These are phyloP conservation scores for Zygoascus hellenicus DNA, from an alignment of 1,139 yeast genomes.

Conservation along the genomic window DNA sequence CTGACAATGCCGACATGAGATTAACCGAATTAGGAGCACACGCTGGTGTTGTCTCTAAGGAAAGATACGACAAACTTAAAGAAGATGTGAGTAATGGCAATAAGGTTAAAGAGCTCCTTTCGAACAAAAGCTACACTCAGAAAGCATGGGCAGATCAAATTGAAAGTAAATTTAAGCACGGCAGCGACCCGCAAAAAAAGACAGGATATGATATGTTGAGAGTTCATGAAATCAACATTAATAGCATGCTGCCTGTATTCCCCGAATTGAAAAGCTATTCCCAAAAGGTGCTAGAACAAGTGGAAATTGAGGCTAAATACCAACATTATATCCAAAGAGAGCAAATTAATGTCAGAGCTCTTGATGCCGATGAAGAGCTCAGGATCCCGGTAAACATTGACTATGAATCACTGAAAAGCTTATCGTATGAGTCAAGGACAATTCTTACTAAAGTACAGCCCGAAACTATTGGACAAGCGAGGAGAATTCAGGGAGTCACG, in stretches of 20 bases:
- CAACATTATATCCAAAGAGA: conserved; percentile 77
- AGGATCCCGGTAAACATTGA: conserved; percentile 59
- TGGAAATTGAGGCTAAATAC: conserved; percentile 76
- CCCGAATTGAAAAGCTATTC: conserved; percentile 41
- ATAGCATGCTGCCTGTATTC: conserved; percentile 30
- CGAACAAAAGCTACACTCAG: conserved; percentile 39
- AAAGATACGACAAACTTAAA: conserved; percentile 49
- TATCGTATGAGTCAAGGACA: conserved; percentile 71
- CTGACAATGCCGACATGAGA: conserved; percentile 90
- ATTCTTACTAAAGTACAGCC: conserved; percentile 75
- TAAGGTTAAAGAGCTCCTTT: conserved; percentile 43
- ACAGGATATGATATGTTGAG: conserved; percentile 53
- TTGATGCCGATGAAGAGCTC: conserved; percentile 74
- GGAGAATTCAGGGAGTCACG: conserved; percentile 90
- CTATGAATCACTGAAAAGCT: conserved; percentile 45
- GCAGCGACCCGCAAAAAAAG: conserved; percentile 42
- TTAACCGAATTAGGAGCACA: conserved; percentile 64
- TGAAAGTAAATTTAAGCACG: conserved; percentile 32
- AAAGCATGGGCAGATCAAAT: conserved; percentile 52
- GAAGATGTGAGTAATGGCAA: conserved; percentile 46
- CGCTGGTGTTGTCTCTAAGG: conserved; percentile 61
- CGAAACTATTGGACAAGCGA: conserved; percentile 86
- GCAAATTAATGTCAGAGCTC: conserved; percentile 62
- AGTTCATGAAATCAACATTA: conserved; percentile 38
- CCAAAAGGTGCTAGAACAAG: conserved; percentile 49